phyloP scores from a whole-genome alignment of 345 rosid species.

The Brassica incana region DNA sequence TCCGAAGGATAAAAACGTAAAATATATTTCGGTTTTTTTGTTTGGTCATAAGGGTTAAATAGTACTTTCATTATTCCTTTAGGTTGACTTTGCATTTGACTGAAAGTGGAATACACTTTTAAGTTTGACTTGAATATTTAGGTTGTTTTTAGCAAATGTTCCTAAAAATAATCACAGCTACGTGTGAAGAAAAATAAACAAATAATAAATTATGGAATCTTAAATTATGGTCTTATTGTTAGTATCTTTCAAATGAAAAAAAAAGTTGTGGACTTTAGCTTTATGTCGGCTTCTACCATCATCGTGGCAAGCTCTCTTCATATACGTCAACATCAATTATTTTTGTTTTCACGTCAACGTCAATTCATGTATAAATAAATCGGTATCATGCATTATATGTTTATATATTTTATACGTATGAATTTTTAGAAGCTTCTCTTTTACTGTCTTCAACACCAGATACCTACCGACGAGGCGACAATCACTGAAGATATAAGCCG shows the following conservation, averaged over 20 bases:
- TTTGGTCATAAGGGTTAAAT: too few species aligned
- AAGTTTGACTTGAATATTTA: too few species aligned
- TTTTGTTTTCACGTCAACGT: slow-evolving; percentile 16
- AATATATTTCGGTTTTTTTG: too few species aligned
- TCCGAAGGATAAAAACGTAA: too few species aligned
- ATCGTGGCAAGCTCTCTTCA: slow-evolving; percentile 30
- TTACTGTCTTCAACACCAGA: slow-evolving; percentile 5
- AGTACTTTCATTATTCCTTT: too few species aligned
- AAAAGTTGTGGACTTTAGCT: neutral
- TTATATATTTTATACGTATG: neutral
- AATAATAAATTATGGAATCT: too few species aligned
- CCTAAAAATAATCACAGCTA: neutral
- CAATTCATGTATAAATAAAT: slow-evolving; percentile 7
- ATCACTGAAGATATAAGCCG: neutral
- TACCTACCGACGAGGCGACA: slow-evolving; percentile 20
- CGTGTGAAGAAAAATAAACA: neutral
- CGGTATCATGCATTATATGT: neutral
- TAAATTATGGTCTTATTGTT: neutral
- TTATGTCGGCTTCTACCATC: slow-evolving; percentile 24
- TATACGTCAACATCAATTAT: slow-evolving; percentile 2
- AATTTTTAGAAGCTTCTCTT: slow-evolving; percentile 13
- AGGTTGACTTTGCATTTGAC: too few species aligned
- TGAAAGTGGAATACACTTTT: too few species aligned
- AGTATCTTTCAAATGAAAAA: neutral
- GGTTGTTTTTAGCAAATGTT: too few species aligned